Percentiles rank a stretch among this genome's conserved stretches.
phyloP scores from a whole-genome alignment of 495 filamentous ascomycete genomes.

The Chlorociboria aeruginascens region DNA sequence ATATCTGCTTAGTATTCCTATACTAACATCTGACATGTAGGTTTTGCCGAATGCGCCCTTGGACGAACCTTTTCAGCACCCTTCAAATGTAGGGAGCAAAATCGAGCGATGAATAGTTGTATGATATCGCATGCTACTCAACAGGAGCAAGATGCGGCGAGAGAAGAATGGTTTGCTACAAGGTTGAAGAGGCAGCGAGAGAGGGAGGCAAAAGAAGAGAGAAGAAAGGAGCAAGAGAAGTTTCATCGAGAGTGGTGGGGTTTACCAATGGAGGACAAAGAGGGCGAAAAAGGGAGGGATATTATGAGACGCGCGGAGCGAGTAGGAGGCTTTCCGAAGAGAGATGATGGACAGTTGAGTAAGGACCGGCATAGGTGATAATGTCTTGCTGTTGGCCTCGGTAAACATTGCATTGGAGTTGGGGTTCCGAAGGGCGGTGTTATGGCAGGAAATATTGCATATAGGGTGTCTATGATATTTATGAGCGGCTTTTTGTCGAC shows the following conservation, averaged over 20 bases:
- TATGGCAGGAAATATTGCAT: not conserved
- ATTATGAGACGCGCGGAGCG: slow-evolving; percentile 17
- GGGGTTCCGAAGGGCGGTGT: slow-evolving; percentile 1
- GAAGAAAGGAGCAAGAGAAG: slow-evolving; percentile 41
- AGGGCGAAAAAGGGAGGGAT: slow-evolving; percentile 25
- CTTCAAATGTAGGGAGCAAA: slow-evolving; percentile 69
- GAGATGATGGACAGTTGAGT: slow-evolving; percentile 16
- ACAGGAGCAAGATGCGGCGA: slow-evolving; percentile 73
- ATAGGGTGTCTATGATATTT: slow-evolving; percentile 4
- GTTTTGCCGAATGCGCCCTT: slow-evolving; percentile 72
- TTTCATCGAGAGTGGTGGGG: slow-evolving; percentile 52
- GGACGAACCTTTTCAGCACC: slow-evolving; percentile 75
- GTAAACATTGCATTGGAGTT: slow-evolving; percentile 7
- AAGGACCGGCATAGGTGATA: slow-evolving; percentile 19
- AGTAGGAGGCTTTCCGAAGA: slow-evolving; percentile 20
- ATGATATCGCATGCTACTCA: slow-evolving; percentile 79
- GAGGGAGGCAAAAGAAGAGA: slow-evolving; percentile 46
- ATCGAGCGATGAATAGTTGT: slow-evolving; percentile 81
- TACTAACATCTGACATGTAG: slow-evolving; percentile 1
- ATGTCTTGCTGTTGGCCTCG: not conserved
- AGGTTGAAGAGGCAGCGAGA: slow-evolving; percentile 52
- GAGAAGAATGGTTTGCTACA: slow-evolving; percentile 85
- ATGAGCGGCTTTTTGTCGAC: not conserved
- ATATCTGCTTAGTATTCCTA: slow-evolving; percentile 3
- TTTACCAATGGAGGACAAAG: slow-evolving; percentile 33